These are phyloP conservation scores for Fraxinus baroniana DNA, from an alignment of 305 asterid species.

Conservation along the genomic window DNA sequence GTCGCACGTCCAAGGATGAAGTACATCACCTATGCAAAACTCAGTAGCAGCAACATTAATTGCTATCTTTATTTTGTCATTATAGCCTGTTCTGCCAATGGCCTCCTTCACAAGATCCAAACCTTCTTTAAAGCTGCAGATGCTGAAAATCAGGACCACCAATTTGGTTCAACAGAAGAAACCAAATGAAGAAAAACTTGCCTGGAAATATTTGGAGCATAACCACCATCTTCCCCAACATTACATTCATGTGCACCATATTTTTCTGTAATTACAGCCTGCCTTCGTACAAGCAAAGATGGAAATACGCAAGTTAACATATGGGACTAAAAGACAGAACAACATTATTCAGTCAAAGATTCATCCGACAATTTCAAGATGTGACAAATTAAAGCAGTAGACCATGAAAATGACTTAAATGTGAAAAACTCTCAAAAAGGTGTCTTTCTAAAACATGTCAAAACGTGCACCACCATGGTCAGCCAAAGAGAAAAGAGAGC, in stretches of 20 bases:
- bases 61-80: constrained; percentile 83
- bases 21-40: constrained; percentile 81
- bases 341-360: neutral
- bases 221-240: constrained; percentile 98
- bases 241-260: constrained; percentile 74
- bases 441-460: constrained; percentile 14
- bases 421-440: constrained; percentile 4
- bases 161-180: constrained; percentile 17
- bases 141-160: constrained; percentile 25
- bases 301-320: constrained; percentile 14
- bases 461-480: constrained; percentile 7
- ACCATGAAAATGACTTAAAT: neutral
- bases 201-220: constrained; percentile 92
- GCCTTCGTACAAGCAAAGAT: constrained; percentile 35
- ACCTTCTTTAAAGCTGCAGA: constrained; percentile 87
- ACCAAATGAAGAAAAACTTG: constrained; percentile 42
- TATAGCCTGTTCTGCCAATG: constrained; percentile 83
- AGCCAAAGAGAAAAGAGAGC: neutral
- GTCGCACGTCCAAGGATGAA: constrained; percentile 5
- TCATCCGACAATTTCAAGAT: neutral
- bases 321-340: constrained; percentile 11
- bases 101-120: constrained; percentile 94
- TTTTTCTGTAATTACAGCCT: constrained; percentile 89
- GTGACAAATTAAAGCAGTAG: neutral
- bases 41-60: constrained; percentile 90